Evolutionary conservation across 2,329 filamentous ascomycete genomes (phyloP), one percentile per base, ranked within the genome.

Genomic region (Calonectria multiphialidica): DNA sequence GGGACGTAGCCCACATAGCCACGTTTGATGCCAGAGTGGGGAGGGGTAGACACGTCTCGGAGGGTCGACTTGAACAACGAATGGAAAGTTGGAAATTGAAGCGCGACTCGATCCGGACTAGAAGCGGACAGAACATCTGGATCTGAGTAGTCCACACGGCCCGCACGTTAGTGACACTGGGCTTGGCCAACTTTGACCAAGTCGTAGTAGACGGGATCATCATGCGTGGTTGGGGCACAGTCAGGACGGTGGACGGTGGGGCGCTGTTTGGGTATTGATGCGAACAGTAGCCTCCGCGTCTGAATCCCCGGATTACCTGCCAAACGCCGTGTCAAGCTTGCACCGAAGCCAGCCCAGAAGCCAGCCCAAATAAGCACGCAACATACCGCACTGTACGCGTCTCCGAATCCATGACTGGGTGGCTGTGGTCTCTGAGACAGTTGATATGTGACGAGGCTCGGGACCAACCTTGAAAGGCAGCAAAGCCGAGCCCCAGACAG

Each of bases 391-490:
- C 28, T 30, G 28, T 30, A 30, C 28, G 23, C 47, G 47, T 50
- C 23, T 50, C 2, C 28, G 5, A 6, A 16, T 50, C 35, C 7
- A 42, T 59, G 33, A 30, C 33, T 23, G 13, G 30, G 49, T n/a
- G 15, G 10, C 30, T 53, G 3, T 4, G 1, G 33, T 40, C 33
- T 13, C 33, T 25, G n/a, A 59, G 53, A 59, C 53, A 59, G 18
- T 47, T 40, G 53, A 59, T 59, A 59, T 59, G 53, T 59, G 53
- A 59, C 53, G 15, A 59, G 33, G 53, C 53, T 59, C 53, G 53
- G 53, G 53, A 59, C 50, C 50, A 55, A 55, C 50, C 50, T 55
- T 55, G 50, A 55, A 55, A 9, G 30, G 30, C 13, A 55, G n/a
- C n/a, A 55, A 18, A 3, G 28, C 50, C 30, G 28, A 30, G n/a